These are phyloP conservation scores for Aeminium ludgeri DNA, from an alignment of 495 filamentous ascomycete genomes.

Conservation along the genomic window DNA sequence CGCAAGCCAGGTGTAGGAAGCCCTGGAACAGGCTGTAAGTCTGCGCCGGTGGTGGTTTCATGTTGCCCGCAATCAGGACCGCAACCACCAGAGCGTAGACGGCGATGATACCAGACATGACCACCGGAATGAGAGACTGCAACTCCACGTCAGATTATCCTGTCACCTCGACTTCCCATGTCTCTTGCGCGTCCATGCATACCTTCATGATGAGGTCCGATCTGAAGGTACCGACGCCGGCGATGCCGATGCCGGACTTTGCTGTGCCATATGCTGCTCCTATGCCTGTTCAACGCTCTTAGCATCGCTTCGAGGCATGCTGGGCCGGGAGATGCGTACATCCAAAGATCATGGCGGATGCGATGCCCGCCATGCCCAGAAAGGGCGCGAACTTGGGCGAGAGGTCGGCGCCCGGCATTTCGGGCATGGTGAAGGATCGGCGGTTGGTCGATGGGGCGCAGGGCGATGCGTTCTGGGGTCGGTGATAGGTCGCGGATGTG, in stretches of 20 bases:
- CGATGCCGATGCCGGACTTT: slow-evolving; percentile 91
- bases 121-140: slow-evolving; percentile 82
- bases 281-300: slow-evolving; percentile 36
- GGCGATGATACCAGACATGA: slow-evolving; percentile 99
- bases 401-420: slow-evolving; percentile 51
- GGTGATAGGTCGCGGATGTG: too few relatives aligned
- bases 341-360: slow-evolving; percentile 80
- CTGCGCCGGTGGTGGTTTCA: slow-evolving; percentile 44
- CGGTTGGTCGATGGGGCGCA: too few relatives aligned
- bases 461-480: too few relatives aligned
- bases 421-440: too few relatives aligned
- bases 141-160: not conserved
- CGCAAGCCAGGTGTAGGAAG: slow-evolving; percentile 83
- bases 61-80: slow-evolving; percentile 77
- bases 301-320: slow-evolving; percentile 9
- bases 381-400: slow-evolving; percentile 90
- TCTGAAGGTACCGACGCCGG: slow-evolving; percentile 81
- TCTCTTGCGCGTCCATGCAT: slow-evolving; percentile 10
- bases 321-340: slow-evolving; percentile 38
- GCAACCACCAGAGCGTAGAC: slow-evolving; percentile 95
- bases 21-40: slow-evolving; percentile 72
- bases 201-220: slow-evolving; percentile 98
- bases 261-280: slow-evolving; percentile 96
- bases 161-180: too few relatives aligned
- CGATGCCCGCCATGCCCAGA: slow-evolving; percentile 89